These are phyloP conservation scores for Pterocarpus macrocarpus DNA, from an alignment of 306 rosid species.

Conservation along the genomic window DNA sequence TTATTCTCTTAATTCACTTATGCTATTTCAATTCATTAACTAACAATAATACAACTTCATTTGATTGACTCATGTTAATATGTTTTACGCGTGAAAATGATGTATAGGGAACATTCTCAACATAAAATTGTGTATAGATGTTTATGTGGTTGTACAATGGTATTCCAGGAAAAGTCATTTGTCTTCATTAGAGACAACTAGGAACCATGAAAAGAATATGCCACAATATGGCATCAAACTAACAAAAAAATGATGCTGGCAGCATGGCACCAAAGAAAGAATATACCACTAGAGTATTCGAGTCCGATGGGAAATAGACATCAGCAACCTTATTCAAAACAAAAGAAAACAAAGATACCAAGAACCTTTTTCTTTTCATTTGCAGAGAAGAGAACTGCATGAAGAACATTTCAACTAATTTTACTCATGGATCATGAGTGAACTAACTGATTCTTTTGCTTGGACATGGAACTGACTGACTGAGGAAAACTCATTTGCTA, in stretches of 20 bases:
- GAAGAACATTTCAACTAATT: not conserved
- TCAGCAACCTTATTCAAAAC: not conserved
- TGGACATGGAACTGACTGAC: not conserved
- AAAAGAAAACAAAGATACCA: not conserved
- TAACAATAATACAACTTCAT: not conserved
- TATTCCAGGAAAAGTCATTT: too few relatives aligned
- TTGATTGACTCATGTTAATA: not conserved
- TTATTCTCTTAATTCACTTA: not conserved
- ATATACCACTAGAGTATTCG: slow-evolving; percentile 43
- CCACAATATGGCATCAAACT: not conserved
- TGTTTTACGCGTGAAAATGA: not conserved
- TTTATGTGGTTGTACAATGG: not conserved
- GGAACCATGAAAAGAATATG: not conserved
- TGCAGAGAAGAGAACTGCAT: not conserved
- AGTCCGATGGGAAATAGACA: not conserved
- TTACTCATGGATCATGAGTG: not conserved
- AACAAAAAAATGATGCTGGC: not conserved
- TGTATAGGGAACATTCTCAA: not conserved
- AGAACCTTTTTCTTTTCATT: not conserved
- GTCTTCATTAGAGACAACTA: too few relatives aligned
- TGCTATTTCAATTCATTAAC: not conserved
- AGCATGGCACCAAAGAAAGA: not conserved
- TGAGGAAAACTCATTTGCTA: not conserved
- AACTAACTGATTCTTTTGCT: slow-evolving; percentile 8
- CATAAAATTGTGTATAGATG: not conserved